phyloP scores from a whole-genome alignment of 306 rosid genomes.

The Casuarina equisetifolia region DNA sequence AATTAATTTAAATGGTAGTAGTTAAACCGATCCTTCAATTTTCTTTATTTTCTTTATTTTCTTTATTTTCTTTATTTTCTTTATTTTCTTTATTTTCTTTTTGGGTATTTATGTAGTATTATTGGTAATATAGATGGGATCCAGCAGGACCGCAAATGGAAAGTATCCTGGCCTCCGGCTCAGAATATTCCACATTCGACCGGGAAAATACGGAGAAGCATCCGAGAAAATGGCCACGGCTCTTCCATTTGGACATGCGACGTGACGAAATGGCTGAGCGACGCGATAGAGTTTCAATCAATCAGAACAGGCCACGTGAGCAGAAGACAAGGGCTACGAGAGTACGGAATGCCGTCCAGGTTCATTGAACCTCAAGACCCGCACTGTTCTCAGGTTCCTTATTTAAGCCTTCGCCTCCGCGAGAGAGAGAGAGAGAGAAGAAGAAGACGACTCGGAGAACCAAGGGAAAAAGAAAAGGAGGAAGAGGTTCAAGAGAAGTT shows the following conservation, averaged over 20 bases:
- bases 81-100: too few species aligned
- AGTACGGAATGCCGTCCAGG: slow-evolving; percentile 35
- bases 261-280: slow-evolving; percentile 41
- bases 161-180: background rate
- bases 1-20: too few species aligned
- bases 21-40: too few species aligned
- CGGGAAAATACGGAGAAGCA: background rate
- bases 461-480: too few species aligned
- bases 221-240: background rate
- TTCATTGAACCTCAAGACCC: slow-evolving; percentile 49
- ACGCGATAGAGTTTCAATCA: slow-evolving; percentile 21
- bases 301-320: slow-evolving; percentile 16
- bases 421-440: background rate
- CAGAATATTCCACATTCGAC: background rate
- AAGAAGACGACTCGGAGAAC: background rate
- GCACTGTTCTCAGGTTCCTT: slow-evolving; percentile 17
- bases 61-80: too few species aligned
- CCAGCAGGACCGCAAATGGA: too few species aligned
- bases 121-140: too few species aligned
- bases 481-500: background rate
- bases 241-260: background rate
- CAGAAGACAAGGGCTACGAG: accelerated
- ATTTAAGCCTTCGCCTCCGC: slow-evolving; percentile 3
- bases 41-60: too few species aligned
- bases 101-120: too few species aligned